Conservation (phyloP, 202 grass and related monocot genomes). For the Bolboschoenoplectus hybrid region DNA sequence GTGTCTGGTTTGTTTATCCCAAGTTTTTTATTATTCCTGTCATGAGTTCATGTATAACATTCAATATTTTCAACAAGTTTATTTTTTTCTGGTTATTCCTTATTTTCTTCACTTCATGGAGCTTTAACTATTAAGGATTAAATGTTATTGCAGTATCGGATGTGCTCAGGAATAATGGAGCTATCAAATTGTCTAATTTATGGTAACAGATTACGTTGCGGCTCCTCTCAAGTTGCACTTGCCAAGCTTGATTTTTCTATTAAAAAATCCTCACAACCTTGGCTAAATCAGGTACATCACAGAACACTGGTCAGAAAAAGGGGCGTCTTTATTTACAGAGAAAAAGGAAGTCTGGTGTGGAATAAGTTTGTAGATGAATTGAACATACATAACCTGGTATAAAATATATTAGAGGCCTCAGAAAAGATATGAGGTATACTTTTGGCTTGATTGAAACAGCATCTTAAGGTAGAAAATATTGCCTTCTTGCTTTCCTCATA, state of each 20-base stretch:
- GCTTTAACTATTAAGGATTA: constrained; percentile 34
- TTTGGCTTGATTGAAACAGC: not conserved
- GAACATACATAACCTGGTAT: not conserved
- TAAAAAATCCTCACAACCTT: constrained; percentile 48
- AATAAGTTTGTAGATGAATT: not conserved
- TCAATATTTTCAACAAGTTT: constrained; percentile 32
- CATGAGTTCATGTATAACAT: constrained; percentile 30
- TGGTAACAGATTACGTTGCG: constrained; percentile 74
- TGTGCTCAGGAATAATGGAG: constrained; percentile 97
- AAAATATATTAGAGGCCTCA: not conserved
- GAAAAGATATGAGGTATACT: not conserved
- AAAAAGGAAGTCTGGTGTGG: not conserved
- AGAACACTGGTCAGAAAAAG: not conserved
- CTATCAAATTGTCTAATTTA: constrained; percentile 91
- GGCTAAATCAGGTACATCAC: constrained; percentile 69
- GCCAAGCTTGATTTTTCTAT: constrained; percentile 72
- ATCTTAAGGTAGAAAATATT: not conserved
- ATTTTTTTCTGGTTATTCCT: constrained; percentile 33
- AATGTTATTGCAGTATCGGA: constrained; percentile 77
- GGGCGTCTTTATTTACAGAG: not conserved
- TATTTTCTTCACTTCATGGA: not conserved
- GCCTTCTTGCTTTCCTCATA: not conserved
- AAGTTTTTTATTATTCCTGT: constrained; percentile 2
- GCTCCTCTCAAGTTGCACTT: constrained; percentile 78
- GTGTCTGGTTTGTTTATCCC: not conserved